A percentile compares a stretch with the other conserved stretches of the same genome.
Conservation (phyloP, 495 filamentous ascomycete species). For the Glutinoglossum americanum region DNA sequence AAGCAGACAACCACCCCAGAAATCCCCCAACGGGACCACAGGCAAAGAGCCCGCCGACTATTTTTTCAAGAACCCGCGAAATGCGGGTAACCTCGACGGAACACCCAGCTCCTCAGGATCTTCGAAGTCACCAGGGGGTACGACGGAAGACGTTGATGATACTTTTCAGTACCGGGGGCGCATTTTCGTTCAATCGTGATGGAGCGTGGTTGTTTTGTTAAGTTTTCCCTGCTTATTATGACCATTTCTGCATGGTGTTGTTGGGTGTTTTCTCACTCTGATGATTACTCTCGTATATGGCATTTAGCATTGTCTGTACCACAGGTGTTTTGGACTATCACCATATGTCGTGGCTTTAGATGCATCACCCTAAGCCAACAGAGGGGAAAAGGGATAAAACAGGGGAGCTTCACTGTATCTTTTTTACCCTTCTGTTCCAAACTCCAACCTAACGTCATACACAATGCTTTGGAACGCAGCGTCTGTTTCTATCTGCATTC, state of each 20-base stretch:
- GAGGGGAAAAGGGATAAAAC: too few relatives aligned
- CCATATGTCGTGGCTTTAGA: too few relatives aligned
- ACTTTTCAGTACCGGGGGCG: constrained; percentile 25
- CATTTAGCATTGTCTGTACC: not conserved
- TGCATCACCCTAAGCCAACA: too few relatives aligned
- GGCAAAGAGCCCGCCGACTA: not conserved
- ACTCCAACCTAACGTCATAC: too few relatives aligned
- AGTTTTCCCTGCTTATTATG: not conserved
- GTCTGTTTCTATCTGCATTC: too few relatives aligned
- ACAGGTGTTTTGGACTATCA: not conserved
- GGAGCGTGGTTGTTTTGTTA: not conserved
- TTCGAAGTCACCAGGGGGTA: constrained; percentile 5
- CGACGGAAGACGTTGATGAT: constrained; percentile 27
- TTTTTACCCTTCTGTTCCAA: too few relatives aligned
- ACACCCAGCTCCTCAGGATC: constrained; percentile 3
- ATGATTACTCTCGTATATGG: not conserved
- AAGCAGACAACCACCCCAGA: constrained; percentile 19
- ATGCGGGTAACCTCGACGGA: constrained; percentile 16
- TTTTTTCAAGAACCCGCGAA: constrained; percentile 11
- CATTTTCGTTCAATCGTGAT: not conserved
- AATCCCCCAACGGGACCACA: constrained; percentile 7
- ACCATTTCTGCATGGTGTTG: not conserved
- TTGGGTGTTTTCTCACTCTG: not conserved
- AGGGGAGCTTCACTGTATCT: too few relatives aligned
- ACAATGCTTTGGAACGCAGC: too few relatives aligned